A percentile compares a stretch with the other conserved stretches of the same genome.
Conservation (phyloP, 768 basidiomycete species). For the Goffeauzyma gilvescens region DNA sequence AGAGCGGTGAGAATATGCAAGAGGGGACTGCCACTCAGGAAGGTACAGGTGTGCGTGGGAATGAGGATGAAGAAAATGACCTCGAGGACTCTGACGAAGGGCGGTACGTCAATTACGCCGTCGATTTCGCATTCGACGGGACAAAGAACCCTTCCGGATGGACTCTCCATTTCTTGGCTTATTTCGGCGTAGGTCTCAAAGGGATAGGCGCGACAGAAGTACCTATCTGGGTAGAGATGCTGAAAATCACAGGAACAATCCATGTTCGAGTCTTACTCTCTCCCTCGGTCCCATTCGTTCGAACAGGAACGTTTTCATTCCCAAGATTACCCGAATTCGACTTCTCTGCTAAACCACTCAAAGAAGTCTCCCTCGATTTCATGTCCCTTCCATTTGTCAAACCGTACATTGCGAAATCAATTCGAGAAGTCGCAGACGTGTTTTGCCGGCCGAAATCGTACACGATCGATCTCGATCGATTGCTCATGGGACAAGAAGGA, state of each 20-base stretch:
- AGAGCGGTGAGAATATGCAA: constrained; percentile 1
- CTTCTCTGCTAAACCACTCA: constrained; percentile 30
- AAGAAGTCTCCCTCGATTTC: constrained; percentile 23
- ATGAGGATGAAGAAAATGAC: constrained; percentile 11
- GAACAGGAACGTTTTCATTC: constrained; percentile 27
- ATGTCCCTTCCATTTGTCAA: constrained; percentile 30
- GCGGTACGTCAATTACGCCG: constrained; percentile 29
- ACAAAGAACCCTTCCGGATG: constrained; percentile 18
- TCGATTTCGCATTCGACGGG: constrained; percentile 27
- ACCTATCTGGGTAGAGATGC: constrained; percentile 31
- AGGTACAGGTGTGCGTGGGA: constrained; percentile 8
- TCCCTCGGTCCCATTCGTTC: constrained; percentile 30
- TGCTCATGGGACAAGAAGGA: constrained; percentile 28
- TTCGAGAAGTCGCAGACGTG: constrained; percentile 25
- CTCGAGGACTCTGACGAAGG: constrained; percentile 22
- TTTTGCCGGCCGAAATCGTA: constrained; percentile 31
- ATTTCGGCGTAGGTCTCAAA: constrained; percentile 30
- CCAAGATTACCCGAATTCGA: constrained; percentile 29
- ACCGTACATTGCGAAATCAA: constrained; percentile 17
- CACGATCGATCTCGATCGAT: constrained; percentile 30
- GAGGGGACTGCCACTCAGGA: constrained; percentile 6
- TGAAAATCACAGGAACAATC: constrained; percentile 25
- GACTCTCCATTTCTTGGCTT: constrained; percentile 25
- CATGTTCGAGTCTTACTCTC: constrained; percentile 28
- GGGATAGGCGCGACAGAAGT: constrained; percentile 27